Conservation (phyloP, 331 rosid genomes). For the Malus hybrid region DNA sequence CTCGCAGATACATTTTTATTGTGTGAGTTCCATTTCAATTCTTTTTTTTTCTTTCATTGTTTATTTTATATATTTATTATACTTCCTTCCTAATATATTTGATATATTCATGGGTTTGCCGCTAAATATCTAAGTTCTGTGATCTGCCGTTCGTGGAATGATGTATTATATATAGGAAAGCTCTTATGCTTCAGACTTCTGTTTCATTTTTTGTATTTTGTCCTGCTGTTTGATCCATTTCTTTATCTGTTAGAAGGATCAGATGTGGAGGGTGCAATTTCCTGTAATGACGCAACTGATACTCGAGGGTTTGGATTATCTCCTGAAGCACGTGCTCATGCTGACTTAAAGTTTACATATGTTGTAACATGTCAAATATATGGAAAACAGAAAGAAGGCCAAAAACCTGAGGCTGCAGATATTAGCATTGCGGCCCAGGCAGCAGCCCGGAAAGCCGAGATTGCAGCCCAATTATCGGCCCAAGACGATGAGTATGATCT, state of each 20-base stretch:
- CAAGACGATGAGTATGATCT: too few relatives aligned
- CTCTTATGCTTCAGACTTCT: conserved; percentile 86
- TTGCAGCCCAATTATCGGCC: too few relatives aligned
- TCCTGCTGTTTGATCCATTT: conserved; percentile 1
- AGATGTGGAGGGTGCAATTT: conserved; percentile 75
- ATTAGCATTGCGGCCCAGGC: conserved; percentile 2
- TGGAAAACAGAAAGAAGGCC: conserved; percentile 91
- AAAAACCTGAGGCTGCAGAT: conserved; percentile 92
- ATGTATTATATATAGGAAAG: conserved; percentile 83
- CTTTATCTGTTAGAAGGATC: conserved; percentile 12
- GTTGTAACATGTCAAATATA: conserved; percentile 89
- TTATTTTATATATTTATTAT: background rate
- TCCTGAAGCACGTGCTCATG: conserved; percentile 88
- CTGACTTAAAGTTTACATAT: conserved; percentile 91
- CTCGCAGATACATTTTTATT: background rate
- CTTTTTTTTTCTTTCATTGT: background rate
- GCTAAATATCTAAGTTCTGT: conserved; percentile 3
- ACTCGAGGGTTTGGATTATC: conserved; percentile 66
- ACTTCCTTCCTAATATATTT: background rate
- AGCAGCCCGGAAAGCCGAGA: too few relatives aligned
- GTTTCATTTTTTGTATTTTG: background rate
- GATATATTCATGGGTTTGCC: background rate
- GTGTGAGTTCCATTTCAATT: background rate
- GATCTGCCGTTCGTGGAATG: conserved; percentile 85
- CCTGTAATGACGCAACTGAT: conserved; percentile 47